Percentiles rank a stretch among this genome's conserved stretches.
Evolutionary conservation across 2,329 filamentous ascomycete species (phyloP).

Genomic region (Alternaria sp.): DNA sequence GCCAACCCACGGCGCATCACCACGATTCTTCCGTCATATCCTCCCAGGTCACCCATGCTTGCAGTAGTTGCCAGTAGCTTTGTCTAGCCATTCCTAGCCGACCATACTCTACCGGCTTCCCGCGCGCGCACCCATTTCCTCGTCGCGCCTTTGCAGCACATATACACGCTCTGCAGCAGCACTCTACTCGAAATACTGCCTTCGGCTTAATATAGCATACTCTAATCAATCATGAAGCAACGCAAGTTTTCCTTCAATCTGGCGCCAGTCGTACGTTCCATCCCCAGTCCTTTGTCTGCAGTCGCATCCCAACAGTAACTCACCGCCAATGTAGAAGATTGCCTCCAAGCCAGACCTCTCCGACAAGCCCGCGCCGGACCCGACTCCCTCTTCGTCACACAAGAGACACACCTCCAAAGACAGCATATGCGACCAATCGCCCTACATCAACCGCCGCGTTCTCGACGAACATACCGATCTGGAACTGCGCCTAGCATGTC

Average conservation of each 20-base stretch:
- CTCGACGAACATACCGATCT: conserved; percentile 51
- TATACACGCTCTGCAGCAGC: not conserved
- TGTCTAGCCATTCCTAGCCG: conserved; percentile 11
- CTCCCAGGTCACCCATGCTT: not conserved
- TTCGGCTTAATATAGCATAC: not conserved
- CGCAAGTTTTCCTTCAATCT: conserved; percentile 55
- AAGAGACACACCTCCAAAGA: conserved; percentile 37
- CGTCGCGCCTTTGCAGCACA: not conserved
- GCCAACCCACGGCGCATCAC: not conserved
- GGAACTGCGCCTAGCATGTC: conserved; percentile 55
- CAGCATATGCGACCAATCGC: conserved; percentile 46
- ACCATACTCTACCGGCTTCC: conserved; percentile 3
- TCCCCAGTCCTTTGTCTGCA: not conserved
- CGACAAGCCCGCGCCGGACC: conserved; percentile 38
- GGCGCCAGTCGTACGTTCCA: conserved; percentile 48
- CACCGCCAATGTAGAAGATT: conserved; percentile 37
- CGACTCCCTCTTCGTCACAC: conserved; percentile 26
- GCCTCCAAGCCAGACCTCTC: conserved; percentile 38
- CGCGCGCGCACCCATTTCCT: conserved; percentile 1
- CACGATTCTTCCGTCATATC: not conserved
- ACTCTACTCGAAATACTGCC: not conserved
- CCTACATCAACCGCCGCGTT: conserved; percentile 53
- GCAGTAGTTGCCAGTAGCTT: conserved; percentile 6
- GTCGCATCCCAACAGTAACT: not conserved
- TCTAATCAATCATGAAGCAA: conserved; percentile 40